Conservation (phyloP, 441 rosid genomes). For the Gossypium davidsonii region DNA sequence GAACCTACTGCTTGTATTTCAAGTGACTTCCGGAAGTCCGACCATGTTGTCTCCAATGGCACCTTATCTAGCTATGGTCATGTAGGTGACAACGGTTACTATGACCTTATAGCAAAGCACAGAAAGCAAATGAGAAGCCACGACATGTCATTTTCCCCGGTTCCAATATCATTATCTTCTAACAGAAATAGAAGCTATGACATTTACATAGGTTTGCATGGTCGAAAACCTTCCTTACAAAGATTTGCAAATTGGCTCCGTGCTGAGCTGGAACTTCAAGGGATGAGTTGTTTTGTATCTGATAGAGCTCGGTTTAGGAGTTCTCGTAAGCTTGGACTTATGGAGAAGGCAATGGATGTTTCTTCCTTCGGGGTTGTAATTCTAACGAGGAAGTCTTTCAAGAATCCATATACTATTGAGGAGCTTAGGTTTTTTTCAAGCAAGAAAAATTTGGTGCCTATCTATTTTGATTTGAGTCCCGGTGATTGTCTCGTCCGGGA, state of each 20-base stretch:
- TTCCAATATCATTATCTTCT: slow-evolving; percentile 54
- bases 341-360: slow-evolving; percentile 79
- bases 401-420: slow-evolving; percentile 75
- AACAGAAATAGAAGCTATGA: slow-evolving; percentile 73
- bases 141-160: slow-evolving; percentile 43
- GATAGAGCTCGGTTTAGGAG: slow-evolving; percentile 73
- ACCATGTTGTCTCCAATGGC: slow-evolving; percentile 38
- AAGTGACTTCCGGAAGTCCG: slow-evolving; percentile 39
- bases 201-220: slow-evolving; percentile 73
- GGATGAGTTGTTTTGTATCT: slow-evolving; percentile 79
- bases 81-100: slow-evolving; percentile 23
- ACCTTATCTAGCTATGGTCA: slow-evolving; percentile 35
- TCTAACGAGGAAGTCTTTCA: slow-evolving; percentile 71
- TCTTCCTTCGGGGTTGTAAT: slow-evolving; percentile 82
- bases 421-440: slow-evolving; percentile 67
- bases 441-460: slow-evolving; percentile 83
- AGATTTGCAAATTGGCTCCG: slow-evolving; percentile 80
- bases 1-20: slow-evolving; percentile 27
- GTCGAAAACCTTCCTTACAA: slow-evolving; percentile 66
- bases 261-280: slow-evolving; percentile 92
- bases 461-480: slow-evolving; percentile 72
- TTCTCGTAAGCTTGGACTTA: slow-evolving; percentile 54
- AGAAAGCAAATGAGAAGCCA: slow-evolving; percentile 41
- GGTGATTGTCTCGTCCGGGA: slow-evolving; percentile 89
- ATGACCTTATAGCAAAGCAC: slow-evolving; percentile 28